Evolutionary conservation across 345 rosid genomes (phyloP).

Genomic region (Draba incana): DNA sequence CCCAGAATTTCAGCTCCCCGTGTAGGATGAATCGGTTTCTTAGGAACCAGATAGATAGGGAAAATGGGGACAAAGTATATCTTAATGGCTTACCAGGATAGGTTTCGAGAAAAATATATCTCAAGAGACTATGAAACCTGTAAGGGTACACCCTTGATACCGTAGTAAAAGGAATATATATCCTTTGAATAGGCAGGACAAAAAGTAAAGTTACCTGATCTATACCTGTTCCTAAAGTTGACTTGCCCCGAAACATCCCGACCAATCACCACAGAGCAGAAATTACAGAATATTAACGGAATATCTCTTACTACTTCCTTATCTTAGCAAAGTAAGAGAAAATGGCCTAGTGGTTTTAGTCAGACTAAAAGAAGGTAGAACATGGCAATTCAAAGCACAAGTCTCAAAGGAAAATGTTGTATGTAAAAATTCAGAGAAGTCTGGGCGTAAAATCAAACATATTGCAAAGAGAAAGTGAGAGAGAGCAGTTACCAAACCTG

Average conservation of each 20-base stretch:
- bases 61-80: constrained; percentile 34
- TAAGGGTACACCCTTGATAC: constrained; percentile 20
- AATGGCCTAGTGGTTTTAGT: constrained; percentile 7
- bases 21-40: constrained; percentile 58
- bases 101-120: constrained; percentile 42
- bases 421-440: constrained; percentile 11
- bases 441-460: constrained; percentile 14
- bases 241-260: constrained; percentile 48
- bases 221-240: constrained; percentile 46
- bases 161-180: constrained; percentile 15
- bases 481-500: constrained; percentile 75
- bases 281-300: constrained; percentile 27
- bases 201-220: constrained; percentile 53
- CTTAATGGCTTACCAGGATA: constrained; percentile 56
- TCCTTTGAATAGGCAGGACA: constrained; percentile 33
- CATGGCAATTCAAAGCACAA: constrained; percentile 11
- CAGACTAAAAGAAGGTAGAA: constrained; percentile 24
- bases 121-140: constrained; percentile 45
- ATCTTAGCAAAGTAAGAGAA: constrained; percentile 3
- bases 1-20: constrained; percentile 53
- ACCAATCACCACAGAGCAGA: constrained; percentile 35
- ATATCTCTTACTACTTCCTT: constrained; percentile 22
- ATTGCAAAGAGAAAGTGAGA: constrained; percentile 30
- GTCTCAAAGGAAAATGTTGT: constrained; percentile 12
- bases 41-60: constrained; percentile 47